Base-by-base conservation (phyloP, 2,329 filamentous ascomycete species). In the Cucurbitaria berberidis region DNA sequence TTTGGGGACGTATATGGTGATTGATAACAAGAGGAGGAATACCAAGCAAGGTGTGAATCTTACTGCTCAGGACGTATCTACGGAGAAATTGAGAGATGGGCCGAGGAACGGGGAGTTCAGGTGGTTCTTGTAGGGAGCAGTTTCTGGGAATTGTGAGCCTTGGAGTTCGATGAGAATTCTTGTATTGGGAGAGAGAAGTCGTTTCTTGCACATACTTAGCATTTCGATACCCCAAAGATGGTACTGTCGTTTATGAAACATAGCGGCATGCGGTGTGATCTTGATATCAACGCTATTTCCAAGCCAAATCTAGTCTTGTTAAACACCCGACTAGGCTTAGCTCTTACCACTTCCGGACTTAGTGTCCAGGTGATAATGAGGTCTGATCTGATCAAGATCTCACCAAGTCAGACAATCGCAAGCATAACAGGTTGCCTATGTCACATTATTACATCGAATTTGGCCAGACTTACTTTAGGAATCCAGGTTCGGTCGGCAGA, bases 21-120 rank as follows among this genome's bases (percentile, higher is more conserved):
- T 81, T 29, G 88, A 90, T 65, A 90, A 90, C 64, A 78, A 74
- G 64, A 78, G 84, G 41, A 80, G 88, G 42, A 82, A 90, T 63
- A 70, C 73, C 15, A 77, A 70, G 43, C 82, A 84, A 61, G 87
- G 87, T 0, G 73, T 82, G 3, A 81, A 77, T 24, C 64, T 87
- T 18, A 79, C 76, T 6, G 86, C 85, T 2, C 77, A 67, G 50
- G 77, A 81, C 63, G 76, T 81, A 3, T 76, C 75, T 29, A 81
- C 79, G 6, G 77, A 77, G 63, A 72, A 70, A 52, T 50, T 81
- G 65, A 74, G 71, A 50, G 77, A 80, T 57, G 78, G 78, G 3
- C 79, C 78, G 13, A 67, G 59, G 43, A 73, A 63, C 45, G 64
- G 67, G 8, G 77, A 80, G 19, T 81, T 81, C 51, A 72, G 78